phyloP scores from a whole-genome alignment of 371 early-diverging fungal genomes.

The Rhizopus delemar region DNA sequence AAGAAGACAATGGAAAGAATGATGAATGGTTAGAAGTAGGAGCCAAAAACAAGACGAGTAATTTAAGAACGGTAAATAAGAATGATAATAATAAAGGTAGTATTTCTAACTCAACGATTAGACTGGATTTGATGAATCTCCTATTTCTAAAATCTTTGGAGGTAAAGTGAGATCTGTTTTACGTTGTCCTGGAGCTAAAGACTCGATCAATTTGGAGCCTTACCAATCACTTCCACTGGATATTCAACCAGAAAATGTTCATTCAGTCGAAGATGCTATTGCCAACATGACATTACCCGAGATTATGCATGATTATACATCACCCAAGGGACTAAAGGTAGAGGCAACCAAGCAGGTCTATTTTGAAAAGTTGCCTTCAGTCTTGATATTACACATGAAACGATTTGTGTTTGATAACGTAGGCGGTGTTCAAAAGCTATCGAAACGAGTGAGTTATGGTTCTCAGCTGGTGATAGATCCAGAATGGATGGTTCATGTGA shows the following conservation, averaged over 20 bases:
- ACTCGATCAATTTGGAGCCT: constrained; percentile 86
- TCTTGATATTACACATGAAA: constrained; percentile 93
- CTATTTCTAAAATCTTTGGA: constrained; percentile 86
- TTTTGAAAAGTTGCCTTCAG: constrained; percentile 85
- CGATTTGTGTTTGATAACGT: constrained; percentile 85
- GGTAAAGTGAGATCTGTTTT: constrained; percentile 82
- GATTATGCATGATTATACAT: constrained; percentile 62
- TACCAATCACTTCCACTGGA: constrained; percentile 89
- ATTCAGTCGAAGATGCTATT: constrained; percentile 86
- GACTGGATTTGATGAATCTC: constrained; percentile 70
- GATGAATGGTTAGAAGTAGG: constrained; percentile 92
- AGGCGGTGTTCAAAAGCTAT: constrained; percentile 83
- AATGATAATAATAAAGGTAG: neutral
- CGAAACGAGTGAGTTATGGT: constrained; percentile 80
- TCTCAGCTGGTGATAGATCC: constrained; percentile 65
- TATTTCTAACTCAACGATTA: constrained; percentile 14
- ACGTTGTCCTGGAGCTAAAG: constrained; percentile 72
- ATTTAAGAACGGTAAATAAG: constrained; percentile 35
- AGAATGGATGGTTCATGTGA: constrained; percentile 64
- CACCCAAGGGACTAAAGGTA: constrained; percentile 56
- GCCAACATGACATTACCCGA: constrained; percentile 75
- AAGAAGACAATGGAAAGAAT: constrained; percentile 35
- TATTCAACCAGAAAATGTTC: constrained; percentile 77
- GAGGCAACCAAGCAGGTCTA: constrained; percentile 84
- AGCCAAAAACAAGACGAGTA: constrained; percentile 71